Evolutionary conservation across 345 rosid genomes (phyloP).

Genomic region (Dovyalis caffra): DNA sequence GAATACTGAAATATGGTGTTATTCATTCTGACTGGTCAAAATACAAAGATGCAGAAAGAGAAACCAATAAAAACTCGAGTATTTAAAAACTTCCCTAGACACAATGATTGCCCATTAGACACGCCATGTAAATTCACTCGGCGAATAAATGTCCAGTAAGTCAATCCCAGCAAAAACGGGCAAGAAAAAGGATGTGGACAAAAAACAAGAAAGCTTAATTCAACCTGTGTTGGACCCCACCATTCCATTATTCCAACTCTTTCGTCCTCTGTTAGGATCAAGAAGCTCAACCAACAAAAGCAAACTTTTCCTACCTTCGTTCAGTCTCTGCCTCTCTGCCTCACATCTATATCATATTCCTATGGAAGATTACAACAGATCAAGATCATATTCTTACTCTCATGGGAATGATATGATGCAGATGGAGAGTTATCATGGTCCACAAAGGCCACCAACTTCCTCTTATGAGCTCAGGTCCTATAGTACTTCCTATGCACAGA

Average conservation of each 20-base stretch:
- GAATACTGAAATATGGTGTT: neutral
- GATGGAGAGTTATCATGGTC: conserved; percentile 55
- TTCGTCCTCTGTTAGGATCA: conserved; percentile 12
- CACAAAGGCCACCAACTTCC: conserved; percentile 25
- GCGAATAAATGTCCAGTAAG: neutral
- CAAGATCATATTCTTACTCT: conserved; percentile 36
- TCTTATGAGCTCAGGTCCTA: conserved; percentile 58
- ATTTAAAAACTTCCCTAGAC: conserved; percentile 7
- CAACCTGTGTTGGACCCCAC: conserved; percentile 15
- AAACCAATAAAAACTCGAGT: neutral
- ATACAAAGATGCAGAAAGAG: neutral
- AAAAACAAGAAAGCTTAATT: no score
- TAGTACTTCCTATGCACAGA: conserved; percentile 56
- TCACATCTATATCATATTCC: neutral
- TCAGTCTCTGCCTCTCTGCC: neutral
- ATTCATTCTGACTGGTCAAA: conserved; percentile 10
- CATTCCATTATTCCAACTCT: conserved; percentile 8
- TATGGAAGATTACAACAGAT: conserved; percentile 68
- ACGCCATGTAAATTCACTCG: conserved; percentile 21
- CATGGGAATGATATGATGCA: conserved; percentile 52
- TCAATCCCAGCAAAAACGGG: neutral
- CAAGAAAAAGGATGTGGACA: neutral
- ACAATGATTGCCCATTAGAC: conserved; percentile 22
- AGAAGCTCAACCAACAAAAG: conserved; percentile 13
- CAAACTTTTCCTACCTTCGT: neutral